These are phyloP conservation scores for Poa annua DNA, from an alignment of 176 grass and related monocot genomes.

Conservation along the genomic window DNA sequence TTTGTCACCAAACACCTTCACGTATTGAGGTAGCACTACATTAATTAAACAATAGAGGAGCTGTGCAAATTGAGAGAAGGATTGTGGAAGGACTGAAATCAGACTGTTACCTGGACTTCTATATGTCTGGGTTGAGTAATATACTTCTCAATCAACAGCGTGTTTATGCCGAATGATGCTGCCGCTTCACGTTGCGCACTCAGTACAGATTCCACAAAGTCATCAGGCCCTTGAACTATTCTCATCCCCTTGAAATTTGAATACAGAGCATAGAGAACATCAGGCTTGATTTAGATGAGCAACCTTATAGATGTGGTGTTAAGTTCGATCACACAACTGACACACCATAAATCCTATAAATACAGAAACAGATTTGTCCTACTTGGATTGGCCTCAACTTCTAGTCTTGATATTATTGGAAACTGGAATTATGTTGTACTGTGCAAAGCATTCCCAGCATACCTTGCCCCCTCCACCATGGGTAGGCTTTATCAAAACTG, in stretches of 20 bases:
- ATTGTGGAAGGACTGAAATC: not conserved
- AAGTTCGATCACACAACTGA: not conserved
- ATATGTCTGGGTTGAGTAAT: slow-evolving; percentile 94
- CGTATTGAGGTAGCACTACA: slow-evolving; percentile 12
- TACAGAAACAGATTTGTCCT: not conserved
- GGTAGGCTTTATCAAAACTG: slow-evolving; percentile 93
- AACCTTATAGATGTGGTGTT: not conserved
- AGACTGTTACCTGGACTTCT: slow-evolving; percentile 82
- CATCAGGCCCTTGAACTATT: slow-evolving; percentile 77
- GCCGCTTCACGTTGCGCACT: slow-evolving; percentile 90
- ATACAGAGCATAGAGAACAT: slow-evolving; percentile 11
- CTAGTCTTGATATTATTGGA: slow-evolving; percentile 1
- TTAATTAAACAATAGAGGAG: slow-evolving; percentile 5
- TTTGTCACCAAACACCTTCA: slow-evolving; percentile 90
- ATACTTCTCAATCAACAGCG: slow-evolving; percentile 88
- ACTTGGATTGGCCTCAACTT: slow-evolving; percentile 5
- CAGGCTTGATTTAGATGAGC: not conserved
- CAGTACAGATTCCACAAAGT: slow-evolving; percentile 73
- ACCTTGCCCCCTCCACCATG: slow-evolving; percentile 98
- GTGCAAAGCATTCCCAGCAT: slow-evolving; percentile 17
- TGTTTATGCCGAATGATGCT: slow-evolving; percentile 87
- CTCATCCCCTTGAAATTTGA: slow-evolving; percentile 96
- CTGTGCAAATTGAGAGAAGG: slow-evolving; percentile 1
- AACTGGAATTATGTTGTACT: not conserved
- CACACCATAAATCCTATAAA: not conserved